Evolutionary conservation across 768 basidiomycete genomes (phyloP), one percentile per base, ranked within the genome.

Genomic region (Rhizopogon sp.): DNA sequence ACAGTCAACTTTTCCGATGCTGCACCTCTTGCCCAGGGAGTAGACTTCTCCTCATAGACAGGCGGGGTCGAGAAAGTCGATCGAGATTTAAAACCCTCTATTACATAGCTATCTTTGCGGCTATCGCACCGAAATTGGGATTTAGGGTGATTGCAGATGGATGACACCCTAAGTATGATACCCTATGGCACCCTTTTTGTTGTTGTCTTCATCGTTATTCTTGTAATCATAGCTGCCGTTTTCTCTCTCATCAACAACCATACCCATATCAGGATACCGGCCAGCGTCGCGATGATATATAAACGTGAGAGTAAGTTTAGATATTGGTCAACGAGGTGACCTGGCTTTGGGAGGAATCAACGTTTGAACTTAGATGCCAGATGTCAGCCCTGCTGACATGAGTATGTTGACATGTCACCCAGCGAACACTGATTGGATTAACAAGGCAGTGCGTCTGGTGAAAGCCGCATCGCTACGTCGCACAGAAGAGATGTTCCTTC

Each of bases 1-100:
- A 97, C 95, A 10, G 79, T 98, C 69, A 98, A 98, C 72, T 98
- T 89, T 73, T 91, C 90, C 40, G 83, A 93, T 68, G 82, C 85
- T 61, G 85, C 92, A 43, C 93, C 91, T 8, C 76, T 98, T 37
- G 95, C 95, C 0, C 95, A 98, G 70, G 95, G 95, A 7, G 93
- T 98, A 57, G 84, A 81, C 60, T 98, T 98, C 72, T 68, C 79
- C 31, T 61, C 79, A 37, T 82, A 66, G 51, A 58, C 56, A 52
- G 46, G 56, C 52, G 52, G 50, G 46, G 45, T 17, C 6, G 2
- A 33, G 25, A 22, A 55, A 41, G 35, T 46, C 44, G 10, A 29
- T 13, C 17, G 33, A 47, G 44, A 50, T 44, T n/a, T 53, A 2
- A 16, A 16, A 33, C 11, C 20, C 43, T 52, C n/a, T 42, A 43